These are phyloP conservation scores for Aspergillus sp. DNA, from an alignment of 2,329 filamentous ascomycete genomes.

Conservation along the genomic window DNA sequence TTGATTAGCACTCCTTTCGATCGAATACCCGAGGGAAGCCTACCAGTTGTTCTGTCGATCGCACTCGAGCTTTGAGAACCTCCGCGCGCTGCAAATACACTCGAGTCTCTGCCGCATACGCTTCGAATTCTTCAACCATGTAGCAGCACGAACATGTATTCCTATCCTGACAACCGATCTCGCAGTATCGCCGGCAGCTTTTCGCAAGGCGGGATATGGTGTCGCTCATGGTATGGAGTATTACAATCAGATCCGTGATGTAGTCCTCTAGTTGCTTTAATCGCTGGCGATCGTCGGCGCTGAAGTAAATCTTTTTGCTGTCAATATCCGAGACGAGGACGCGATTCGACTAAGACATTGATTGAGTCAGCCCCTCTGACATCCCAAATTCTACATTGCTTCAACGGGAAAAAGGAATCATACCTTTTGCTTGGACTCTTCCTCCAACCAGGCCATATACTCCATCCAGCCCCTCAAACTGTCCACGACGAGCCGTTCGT, in stretches of 20 bases:
- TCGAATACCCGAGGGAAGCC: neutral
- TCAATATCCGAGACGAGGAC: slow-evolving; percentile 5
- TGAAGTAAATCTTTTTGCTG: neutral
- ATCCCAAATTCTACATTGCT: neutral
- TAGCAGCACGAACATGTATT: neutral
- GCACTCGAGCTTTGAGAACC: slow-evolving; percentile 8
- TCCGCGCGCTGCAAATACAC: slow-evolving; percentile 10
- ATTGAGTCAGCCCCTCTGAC: neutral
- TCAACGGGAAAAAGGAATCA: neutral
- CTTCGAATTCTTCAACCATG: slow-evolving; percentile 9
- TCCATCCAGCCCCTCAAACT: slow-evolving; percentile 14
- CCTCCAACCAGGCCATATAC: slow-evolving; percentile 16
- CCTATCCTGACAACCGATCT: neutral
- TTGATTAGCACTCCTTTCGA: neutral
- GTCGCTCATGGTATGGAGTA: slow-evolving; percentile 9
- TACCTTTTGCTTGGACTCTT: slow-evolving; percentile 10
- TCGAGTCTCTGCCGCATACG: slow-evolving; percentile 3
- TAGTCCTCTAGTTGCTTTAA: slow-evolving; percentile 12
- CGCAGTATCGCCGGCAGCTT: slow-evolving; percentile 7
- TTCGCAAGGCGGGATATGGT: slow-evolving; percentile 6
- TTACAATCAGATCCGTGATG: slow-evolving; percentile 12
- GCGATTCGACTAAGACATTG: slow-evolving; percentile 5
- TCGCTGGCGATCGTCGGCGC: slow-evolving; percentile 9
- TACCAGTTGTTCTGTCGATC: slow-evolving; percentile 11
- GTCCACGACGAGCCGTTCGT: slow-evolving; percentile 10